A percentile compares a stretch with the other conserved stretches of the same genome.
Conservation (phyloP, 2,329 filamentous ascomycete genomes). For the Pseudogymnoascus sp. region DNA sequence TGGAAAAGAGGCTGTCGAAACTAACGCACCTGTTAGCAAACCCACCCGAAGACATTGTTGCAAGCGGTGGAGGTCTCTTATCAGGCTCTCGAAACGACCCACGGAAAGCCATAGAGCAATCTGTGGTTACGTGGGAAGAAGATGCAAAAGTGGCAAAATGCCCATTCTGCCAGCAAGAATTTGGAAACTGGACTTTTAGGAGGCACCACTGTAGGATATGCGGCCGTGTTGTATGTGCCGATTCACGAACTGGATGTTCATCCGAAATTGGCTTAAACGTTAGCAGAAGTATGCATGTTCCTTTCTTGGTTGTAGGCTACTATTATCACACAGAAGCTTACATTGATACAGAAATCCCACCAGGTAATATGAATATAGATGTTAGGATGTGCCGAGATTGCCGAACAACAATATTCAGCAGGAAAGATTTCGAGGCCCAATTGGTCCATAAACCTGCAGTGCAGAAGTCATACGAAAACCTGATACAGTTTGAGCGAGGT, state of each 20-base stretch:
- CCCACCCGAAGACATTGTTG: slow-evolving; percentile 56
- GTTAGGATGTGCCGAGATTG: slow-evolving; percentile 91
- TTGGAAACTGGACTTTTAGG: slow-evolving; percentile 85
- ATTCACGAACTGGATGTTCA: slow-evolving; percentile 76
- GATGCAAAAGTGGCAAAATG: slow-evolving; percentile 72
- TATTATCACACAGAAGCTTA: slow-evolving; percentile 28
- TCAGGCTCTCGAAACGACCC: slow-evolving; percentile 60
- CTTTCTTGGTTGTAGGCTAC: slow-evolving; percentile 12
- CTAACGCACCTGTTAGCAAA: slow-evolving; percentile 76
- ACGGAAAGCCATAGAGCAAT: slow-evolving; percentile 78
- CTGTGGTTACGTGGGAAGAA: slow-evolving; percentile 90
- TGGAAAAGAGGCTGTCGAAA: slow-evolving; percentile 88
- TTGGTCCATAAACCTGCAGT: slow-evolving; percentile 49
- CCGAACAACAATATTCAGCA: slow-evolving; percentile 59
- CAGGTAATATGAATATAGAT: slow-evolving; percentile 60
- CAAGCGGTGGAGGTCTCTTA: slow-evolving; percentile 40
- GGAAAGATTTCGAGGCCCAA: slow-evolving; percentile 56
- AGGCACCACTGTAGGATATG: slow-evolving; percentile 93
- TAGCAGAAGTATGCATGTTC: slow-evolving; percentile 43
- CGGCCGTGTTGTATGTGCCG: slow-evolving; percentile 85
- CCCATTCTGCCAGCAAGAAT: slow-evolving; percentile 93
- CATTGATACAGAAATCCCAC: slow-evolving; percentile 36
- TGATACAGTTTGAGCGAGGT: slow-evolving; percentile 61
- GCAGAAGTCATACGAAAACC: slow-evolving; percentile 56
- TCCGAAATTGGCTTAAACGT: slow-evolving; percentile 75